Evolutionary conservation across 2,329 filamentous ascomycete genomes (phyloP), one percentile per base, ranked within the genome.

Genomic region (Clonostachys chloroleuca): DNA sequence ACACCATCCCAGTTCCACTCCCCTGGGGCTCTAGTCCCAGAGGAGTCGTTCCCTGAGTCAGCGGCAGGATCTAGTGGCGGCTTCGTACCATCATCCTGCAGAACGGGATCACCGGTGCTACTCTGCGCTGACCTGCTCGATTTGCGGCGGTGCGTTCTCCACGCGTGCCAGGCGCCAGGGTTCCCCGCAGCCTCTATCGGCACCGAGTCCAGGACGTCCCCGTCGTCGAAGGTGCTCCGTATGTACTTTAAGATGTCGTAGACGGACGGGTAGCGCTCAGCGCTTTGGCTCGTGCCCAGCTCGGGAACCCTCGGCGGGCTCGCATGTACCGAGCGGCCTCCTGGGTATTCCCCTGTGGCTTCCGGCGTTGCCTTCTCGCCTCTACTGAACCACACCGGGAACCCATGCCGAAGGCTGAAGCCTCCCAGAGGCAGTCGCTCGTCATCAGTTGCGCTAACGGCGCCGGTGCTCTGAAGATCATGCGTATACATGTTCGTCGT

Each of bases 1-100:
- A 97, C 92, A 0, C 92, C 92, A 59, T 96, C 90, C 92, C 92
- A 97, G 61, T 95, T 95, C 92, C 92, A 97, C 57, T 95, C 87
- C 7, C 87, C 88, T 0, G 90, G 90, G 20, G 35, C 39, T 12
- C 44, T 45, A 9, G 16, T 18, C n/a, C 33, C n/a, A 24, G 34
- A 14, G 8, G 39, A 35, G 12, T 44, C 39, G 14, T 12, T 16
- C 42, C 35, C 6, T 33, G 14, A 34, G 20, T 41, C 35, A 39
- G 41, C 45, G 20, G 34, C 18, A 12, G 39, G 20, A 36, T 48
- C 47, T 10, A 45, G 44, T 14, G 41, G 33, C 14, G 48, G 7
- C 34, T 41, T n/a, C 5, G 17, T 12, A 6, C 39, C 13, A 30
- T 43, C 35, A 24, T 50, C 43, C 30, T 18, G 33, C 37, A 46